Evolutionary conservation across 805 yeast genomes (phyloP).

Genomic region (Metschnikowia baotianmanensis): DNA sequence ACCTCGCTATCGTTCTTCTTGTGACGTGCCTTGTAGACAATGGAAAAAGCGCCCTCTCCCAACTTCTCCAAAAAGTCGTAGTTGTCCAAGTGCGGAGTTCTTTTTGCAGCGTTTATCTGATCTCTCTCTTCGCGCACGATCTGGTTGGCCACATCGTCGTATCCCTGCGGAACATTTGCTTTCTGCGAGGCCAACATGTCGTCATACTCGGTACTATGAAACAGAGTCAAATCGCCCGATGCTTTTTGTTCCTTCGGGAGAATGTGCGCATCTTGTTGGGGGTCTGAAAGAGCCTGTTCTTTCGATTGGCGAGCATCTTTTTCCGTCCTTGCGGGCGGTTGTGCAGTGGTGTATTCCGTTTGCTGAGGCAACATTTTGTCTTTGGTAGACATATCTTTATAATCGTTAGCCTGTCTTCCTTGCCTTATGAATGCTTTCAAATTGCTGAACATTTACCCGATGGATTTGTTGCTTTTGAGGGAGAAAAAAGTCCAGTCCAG

Average conservation of each 20-base stretch:
- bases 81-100: slow-evolving; percentile 18
- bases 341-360: neutral
- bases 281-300: slow-evolving; percentile 6
- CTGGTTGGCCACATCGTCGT: slow-evolving; percentile 14
- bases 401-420: slow-evolving; percentile 55
- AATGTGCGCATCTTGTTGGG: slow-evolving; percentile 10
- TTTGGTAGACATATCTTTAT: slow-evolving; percentile 9
- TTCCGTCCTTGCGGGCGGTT: neutral
- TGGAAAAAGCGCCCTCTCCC: slow-evolving; percentile 90
- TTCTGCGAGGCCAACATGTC: slow-evolving; percentile 6
- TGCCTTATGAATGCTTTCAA: slow-evolving; percentile 61
- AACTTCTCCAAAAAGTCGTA: slow-evolving; percentile 36
- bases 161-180: neutral
- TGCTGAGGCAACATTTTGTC: neutral
- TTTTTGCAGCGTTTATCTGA: slow-evolving; percentile 3
- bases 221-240: slow-evolving; percentile 1
- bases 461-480: neutral
- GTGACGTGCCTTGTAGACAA: slow-evolving; percentile 72
- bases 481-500: neutral
- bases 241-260: neutral
- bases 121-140: slow-evolving; percentile 15
- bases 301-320: slow-evolving; percentile 7
- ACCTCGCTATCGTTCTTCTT: slow-evolving; percentile 41
- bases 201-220: slow-evolving; percentile 4
- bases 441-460: slow-evolving; percentile 35